Base-by-base conservation (phyloP, 1,139 yeast species). In the Geotrichum histeridarum region DNA sequence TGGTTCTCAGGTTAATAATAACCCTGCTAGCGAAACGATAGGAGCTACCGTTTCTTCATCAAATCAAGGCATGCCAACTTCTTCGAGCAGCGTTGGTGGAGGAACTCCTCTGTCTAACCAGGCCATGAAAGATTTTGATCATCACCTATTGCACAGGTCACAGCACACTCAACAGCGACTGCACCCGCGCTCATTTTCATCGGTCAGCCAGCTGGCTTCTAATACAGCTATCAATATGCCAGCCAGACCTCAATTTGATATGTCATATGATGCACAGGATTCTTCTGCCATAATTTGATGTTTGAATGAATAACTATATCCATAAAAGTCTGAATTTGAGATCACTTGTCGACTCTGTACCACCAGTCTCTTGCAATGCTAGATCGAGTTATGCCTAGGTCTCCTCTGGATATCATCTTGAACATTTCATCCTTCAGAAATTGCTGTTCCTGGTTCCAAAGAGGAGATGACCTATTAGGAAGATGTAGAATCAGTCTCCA, bases 121-220 rank as follows among this genome's bases (percentile, higher is more conserved):
- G 22, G 50, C 30, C n/a, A 27, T 47, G 30, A 47, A 47, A 22
- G 50, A 47, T 12, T 15, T 32, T 27, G 50, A 47, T 15, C 22
- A 47, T 11, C 36, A 47, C 27, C 14, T 37, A 15, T 14, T 37
- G 12, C 50, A 47, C 18, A 22, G 32, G 9, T 18, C 49, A 7
- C 50, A 36, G 8, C 35, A 22, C 22, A 44, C 43, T 8, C 52
- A 55, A 12, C 58, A 54, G 7, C 49, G 54, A 22, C 43, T 55
- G 4, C 58, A 55, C 30, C 58, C 58, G 9, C 45, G 58, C 5
- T 50, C 58, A 4, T 55, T 48, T 47, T 53, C 56, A 14, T 49
- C 55, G 0, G 54, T 50, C 5, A 53, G 56, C 44, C 58, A 55
- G 37, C 43, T 55, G 4, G 58, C 58, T 17, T 55, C 58, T 1